Evolutionary conservation across 1,284 basidiomycete species (phyloP).

Genomic region (Melampsora americana): DNA sequence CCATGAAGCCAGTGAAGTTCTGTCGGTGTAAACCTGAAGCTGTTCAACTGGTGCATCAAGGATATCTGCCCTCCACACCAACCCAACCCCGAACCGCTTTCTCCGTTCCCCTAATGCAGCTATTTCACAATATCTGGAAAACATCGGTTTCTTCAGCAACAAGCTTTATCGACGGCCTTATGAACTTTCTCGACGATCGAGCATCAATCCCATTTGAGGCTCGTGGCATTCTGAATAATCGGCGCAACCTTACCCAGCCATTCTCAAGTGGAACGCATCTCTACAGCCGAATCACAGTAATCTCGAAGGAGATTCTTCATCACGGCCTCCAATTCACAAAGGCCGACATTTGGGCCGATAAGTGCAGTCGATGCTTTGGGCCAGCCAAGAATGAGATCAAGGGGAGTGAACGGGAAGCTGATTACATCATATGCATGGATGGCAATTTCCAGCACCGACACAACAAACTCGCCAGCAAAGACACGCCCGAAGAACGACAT

Average conservation of each 20-base stretch:
- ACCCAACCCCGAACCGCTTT: no score
- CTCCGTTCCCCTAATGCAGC: constrained; percentile 9
- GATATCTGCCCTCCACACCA: background rate
- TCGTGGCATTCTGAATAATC: background rate
- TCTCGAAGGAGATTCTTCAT: background rate
- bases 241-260: background rate
- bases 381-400: no score
- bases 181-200: background rate
- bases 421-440: no score
- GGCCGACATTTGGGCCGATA: background rate
- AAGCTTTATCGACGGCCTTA: background rate
- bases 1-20: no score
- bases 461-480: constrained; percentile 5
- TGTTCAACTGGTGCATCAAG: background rate
- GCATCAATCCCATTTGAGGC: background rate
- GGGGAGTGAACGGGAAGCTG: no score
- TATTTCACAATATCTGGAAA: constrained; percentile 12
- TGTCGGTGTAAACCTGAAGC: constrained; percentile 16
- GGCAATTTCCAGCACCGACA: no score
- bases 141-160: background rate
- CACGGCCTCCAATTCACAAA: background rate
- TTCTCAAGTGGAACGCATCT: background rate
- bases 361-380: no score
- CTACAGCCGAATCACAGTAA: background rate
- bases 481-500: background rate